Conservation (phyloP, 2,329 filamentous ascomycete species). For the Aspergillus intermedius region DNA sequence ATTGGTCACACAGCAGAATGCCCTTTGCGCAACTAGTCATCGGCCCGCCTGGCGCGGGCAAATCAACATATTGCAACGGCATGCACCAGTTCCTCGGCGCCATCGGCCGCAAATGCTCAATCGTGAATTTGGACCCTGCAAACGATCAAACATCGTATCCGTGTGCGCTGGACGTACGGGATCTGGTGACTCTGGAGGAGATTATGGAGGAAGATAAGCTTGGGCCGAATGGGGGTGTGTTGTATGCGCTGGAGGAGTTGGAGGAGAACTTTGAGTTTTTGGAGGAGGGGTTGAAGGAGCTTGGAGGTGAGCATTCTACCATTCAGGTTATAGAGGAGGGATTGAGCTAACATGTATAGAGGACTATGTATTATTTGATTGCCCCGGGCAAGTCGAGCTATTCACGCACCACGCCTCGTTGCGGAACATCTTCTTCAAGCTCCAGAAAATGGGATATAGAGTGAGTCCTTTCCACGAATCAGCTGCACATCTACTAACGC, state of each 20-base stretch:
- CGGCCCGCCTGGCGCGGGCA: conserved; percentile 90
- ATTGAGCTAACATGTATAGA: conserved; percentile 43
- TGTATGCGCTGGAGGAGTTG: conserved; percentile 92
- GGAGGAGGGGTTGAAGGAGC: conserved; percentile 67
- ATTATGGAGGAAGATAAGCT: conserved; percentile 85
- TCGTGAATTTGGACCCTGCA: conserved; percentile 94
- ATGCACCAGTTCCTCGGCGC: conserved; percentile 98
- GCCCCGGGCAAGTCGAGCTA: conserved; percentile 91
- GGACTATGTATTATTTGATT: conserved; percentile 93
- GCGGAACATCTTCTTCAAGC: conserved; percentile 80
- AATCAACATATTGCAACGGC: conserved; percentile 97
- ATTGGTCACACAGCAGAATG: conserved; percentile 29
- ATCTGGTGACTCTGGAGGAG: conserved; percentile 82
- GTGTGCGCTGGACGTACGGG: conserved; percentile 82
- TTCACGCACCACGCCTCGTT: conserved; percentile 93
- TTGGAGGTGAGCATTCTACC: conserved; percentile 49
- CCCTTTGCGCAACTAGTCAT: conserved; percentile 72
- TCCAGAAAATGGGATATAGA: conserved; percentile 88
- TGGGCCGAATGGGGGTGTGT: conserved; percentile 83
- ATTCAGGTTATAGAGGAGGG: background rate
- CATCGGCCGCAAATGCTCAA: conserved; percentile 87
- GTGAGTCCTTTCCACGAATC: conserved; percentile 48
- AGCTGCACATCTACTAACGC: background rate
- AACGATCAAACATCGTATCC: conserved; percentile 90
- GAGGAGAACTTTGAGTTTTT: conserved; percentile 94